Percentiles rank a stretch among this genome's conserved stretches.
These are phyloP conservation scores for Xylariaceae sp. DNA, from an alignment of 2,329 filamentous ascomycete genomes.

Conservation along the genomic window DNA sequence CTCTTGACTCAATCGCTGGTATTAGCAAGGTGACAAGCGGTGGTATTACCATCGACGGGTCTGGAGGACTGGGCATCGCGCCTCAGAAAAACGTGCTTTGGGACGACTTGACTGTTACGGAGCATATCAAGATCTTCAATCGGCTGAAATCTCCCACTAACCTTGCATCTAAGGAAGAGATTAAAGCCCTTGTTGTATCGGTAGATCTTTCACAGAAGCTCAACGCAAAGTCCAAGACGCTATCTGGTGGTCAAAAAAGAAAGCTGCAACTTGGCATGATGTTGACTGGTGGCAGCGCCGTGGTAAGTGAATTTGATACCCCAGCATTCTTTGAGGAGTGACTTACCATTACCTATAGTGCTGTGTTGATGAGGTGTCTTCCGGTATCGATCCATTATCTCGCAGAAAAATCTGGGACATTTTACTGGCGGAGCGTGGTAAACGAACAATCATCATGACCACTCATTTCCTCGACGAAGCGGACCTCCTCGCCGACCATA, in stretches of 20 bases:
- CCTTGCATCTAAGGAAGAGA: slow-evolving; percentile 53
- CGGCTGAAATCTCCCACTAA: slow-evolving; percentile 64
- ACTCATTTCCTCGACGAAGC: slow-evolving; percentile 95
- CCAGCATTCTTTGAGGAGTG: no score
- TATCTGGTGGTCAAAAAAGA: slow-evolving; percentile 88
- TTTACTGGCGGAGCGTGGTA: slow-evolving; percentile 75
- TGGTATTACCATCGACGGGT: slow-evolving; percentile 70
- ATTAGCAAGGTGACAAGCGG: slow-evolving; percentile 74
- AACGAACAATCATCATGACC: slow-evolving; percentile 78
- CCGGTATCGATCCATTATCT: slow-evolving; percentile 81
- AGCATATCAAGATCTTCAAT: slow-evolving; percentile 83
- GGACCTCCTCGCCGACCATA: slow-evolving; percentile 82
- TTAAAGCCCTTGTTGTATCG: slow-evolving; percentile 59
- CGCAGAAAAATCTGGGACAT: slow-evolving; percentile 94
- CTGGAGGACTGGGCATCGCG: slow-evolving; percentile 77
- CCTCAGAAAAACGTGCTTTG: slow-evolving; percentile 94
- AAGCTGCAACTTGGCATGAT: slow-evolving; percentile 94
- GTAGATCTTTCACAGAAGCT: slow-evolving; percentile 75
- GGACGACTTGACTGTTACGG: slow-evolving; percentile 80
- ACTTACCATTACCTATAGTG: no score
- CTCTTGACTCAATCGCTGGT: slow-evolving; percentile 81
- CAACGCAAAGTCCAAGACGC: slow-evolving; percentile 66
- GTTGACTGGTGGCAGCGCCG: slow-evolving; percentile 82
- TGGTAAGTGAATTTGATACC: no score
- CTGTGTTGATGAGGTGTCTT: slow-evolving; percentile 87